Evolutionary conservation across 192 early-diverging fungal species (phyloP).

Genomic region (Entophlyctis luteolus): DNA sequence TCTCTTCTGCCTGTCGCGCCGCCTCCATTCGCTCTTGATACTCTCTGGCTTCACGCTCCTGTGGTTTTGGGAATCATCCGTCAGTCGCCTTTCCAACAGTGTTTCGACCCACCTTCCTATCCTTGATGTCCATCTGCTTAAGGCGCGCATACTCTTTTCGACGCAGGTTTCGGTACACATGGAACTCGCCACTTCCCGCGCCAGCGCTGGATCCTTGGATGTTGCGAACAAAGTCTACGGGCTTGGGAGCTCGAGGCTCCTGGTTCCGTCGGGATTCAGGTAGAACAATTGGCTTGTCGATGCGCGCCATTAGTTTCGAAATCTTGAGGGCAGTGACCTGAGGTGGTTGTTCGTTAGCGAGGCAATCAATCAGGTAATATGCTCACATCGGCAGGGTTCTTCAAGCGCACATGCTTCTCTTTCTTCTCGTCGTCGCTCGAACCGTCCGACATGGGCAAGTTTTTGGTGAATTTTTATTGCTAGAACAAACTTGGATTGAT

Average conservation of each 20-base stretch:
- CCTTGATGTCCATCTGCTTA: constrained; percentile 72
- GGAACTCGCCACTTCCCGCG: constrained; percentile 93
- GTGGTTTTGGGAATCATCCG: background rate
- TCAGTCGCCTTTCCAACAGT: background rate
- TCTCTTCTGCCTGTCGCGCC: constrained; percentile 65
- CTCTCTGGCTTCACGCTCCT: constrained; percentile 59
- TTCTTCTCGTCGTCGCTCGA: background rate
- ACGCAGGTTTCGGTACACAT: constrained; percentile 82
- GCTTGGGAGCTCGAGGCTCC: constrained; percentile 52
- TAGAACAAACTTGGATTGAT: too few species aligned
- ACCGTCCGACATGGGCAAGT: too few species aligned
- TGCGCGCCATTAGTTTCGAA: constrained; percentile 68
- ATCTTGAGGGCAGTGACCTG: constrained; percentile 44
- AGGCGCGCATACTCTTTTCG: constrained; percentile 80
- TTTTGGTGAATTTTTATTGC: background rate
- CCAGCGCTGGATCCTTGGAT: constrained; percentile 90
- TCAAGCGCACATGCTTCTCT: background rate
- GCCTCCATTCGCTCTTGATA: constrained; percentile 56
- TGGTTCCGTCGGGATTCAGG: constrained; percentile 44
- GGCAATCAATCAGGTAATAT: too few species aligned
- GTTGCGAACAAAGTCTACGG: constrained; percentile 85
- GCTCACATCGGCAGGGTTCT: background rate
- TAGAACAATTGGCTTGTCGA: constrained; percentile 77
- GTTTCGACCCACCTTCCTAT: constrained; percentile 58
- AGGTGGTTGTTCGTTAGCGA: too few species aligned